Base-by-base conservation (phyloP, 1,284 basidiomycete genomes). In the Trichosporon sp. region DNA sequence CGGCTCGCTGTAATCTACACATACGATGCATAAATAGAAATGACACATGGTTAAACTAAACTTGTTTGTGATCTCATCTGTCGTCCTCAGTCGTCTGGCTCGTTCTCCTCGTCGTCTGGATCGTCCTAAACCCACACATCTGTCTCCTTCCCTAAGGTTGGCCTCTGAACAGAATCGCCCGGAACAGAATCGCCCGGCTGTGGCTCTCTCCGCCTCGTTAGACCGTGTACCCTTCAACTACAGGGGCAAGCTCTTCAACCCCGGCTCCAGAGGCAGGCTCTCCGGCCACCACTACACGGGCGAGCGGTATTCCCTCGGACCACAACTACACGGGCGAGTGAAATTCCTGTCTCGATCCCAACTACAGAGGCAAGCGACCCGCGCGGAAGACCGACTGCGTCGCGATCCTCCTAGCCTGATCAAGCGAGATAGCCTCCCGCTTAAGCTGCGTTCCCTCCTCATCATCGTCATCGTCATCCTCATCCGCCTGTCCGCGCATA, bases 391-490 rank as follows among this genome's bases (percentile, higher is more conserved):
- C 81, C 14, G 80, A 81, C 70, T 83, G 82, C 29, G 81, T 79
- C 5, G 82, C 81, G 61, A 83, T 83, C 10, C 82, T 74, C 76
- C 84, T 60, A 73, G 91, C 91, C 85, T 95, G 92, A 69, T 95
- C 92, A 67, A 94, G 83, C 11, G 89, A 89, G 74, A 95, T 93
- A 29, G 88, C 87, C 71, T 88, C 89, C 74, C 91, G 89, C 70
- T 84, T 84, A 69, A 94, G 81, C 79, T 91, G 89, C 32, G 73
- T 69, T 69, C 83, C 73, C 44, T 61, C 73, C 44, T 61, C 66
- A 16, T 71, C 72, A 16, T 75, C 77, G 27, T 77, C 75, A 25
- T 77, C 84, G 23, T 88, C 86, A 60, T 86, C 40, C 13, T 85
- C 86, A 0, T 85, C 85, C 0, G 87, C 86, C 16, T 66, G 85